Percentiles rank a stretch among this genome's conserved stretches.
These are phyloP conservation scores for Phytophthora litchii DNA, from an alignment of 352 stramenopile species.

Conservation along the genomic window DNA sequence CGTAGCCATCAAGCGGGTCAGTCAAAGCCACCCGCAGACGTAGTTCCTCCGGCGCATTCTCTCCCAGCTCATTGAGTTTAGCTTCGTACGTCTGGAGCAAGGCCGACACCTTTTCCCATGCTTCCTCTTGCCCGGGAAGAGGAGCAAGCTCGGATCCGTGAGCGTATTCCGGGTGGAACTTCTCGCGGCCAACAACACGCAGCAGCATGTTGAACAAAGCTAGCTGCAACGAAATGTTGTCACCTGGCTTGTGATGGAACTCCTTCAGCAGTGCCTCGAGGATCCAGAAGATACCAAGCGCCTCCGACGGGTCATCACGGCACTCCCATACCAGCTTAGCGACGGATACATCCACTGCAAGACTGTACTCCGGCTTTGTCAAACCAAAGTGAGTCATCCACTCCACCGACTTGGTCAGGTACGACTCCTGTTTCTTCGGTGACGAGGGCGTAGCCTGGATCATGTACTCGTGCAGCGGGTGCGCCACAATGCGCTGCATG, in stretches of 20 bases:
- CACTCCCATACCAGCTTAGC: conserved; percentile 87
- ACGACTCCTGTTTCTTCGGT: conserved; percentile 59
- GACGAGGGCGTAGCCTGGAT: conserved; percentile 35
- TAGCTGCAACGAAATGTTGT: conserved; percentile 82
- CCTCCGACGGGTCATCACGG: conserved; percentile 79
- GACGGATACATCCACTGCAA: conserved; percentile 74
- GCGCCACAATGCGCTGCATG: conserved; percentile 86
- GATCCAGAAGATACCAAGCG: conserved; percentile 83
- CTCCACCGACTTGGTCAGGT: conserved; percentile 89
- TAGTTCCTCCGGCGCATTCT: conserved; percentile 69
- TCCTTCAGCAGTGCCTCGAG: conserved; percentile 78
- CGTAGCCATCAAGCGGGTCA: conserved; percentile 83
- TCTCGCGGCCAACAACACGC: conserved; percentile 78
- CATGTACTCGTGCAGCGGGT: conserved; percentile 88
- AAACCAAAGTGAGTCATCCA: conserved; percentile 92
- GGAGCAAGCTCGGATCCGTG: conserved; percentile 62
- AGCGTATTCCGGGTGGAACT: conserved; percentile 76
- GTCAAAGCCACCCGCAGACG: conserved; percentile 70
- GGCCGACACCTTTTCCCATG: conserved; percentile 69
- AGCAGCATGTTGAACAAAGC: conserved; percentile 89
- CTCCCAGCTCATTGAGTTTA: conserved; percentile 74
- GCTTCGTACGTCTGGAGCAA: conserved; percentile 75
- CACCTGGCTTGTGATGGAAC: conserved; percentile 87
- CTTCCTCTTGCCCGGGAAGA: conserved; percentile 74
- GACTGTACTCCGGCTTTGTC: conserved; percentile 72